Conservation (phyloP, 768 basidiomycete genomes). For the Mycena vulgaris region DNA sequence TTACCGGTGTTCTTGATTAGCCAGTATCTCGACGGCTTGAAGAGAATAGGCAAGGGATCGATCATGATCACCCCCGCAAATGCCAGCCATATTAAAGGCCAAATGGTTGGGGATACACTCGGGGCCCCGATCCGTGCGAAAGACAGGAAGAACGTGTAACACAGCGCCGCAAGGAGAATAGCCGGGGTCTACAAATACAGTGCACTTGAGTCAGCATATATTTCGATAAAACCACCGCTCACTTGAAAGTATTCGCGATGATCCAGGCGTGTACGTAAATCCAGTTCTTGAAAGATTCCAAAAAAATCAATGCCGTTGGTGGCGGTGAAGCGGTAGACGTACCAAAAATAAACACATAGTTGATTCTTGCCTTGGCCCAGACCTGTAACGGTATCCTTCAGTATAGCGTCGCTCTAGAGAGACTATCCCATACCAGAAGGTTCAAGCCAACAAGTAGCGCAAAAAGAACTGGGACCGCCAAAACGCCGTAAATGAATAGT, state of each 20-base stretch:
- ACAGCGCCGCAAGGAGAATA: constrained; percentile 81
- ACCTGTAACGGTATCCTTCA: too few relatives aligned
- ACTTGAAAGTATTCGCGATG: constrained; percentile 81
- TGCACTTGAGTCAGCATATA: background rate
- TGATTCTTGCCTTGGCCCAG: constrained; percentile 82
- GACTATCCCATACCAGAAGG: constrained; percentile 85
- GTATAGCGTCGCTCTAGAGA: too few relatives aligned
- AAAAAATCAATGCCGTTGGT: background rate
- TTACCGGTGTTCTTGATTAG: constrained; percentile 74
- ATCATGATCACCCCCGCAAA: constrained; percentile 72
- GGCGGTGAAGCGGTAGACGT: background rate
- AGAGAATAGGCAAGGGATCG: constrained; percentile 82
- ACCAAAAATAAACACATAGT: constrained; percentile 93
- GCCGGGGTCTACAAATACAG: constrained; percentile 76
- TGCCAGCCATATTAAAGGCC: constrained; percentile 88
- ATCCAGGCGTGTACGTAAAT: constrained; percentile 81
- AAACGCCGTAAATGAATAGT: constrained; percentile 83
- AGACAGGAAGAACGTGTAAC: constrained; percentile 89
- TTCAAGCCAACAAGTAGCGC: constrained; percentile 86
- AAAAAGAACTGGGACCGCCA: constrained; percentile 84
- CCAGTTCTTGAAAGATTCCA: constrained; percentile 69
- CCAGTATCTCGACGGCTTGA: constrained; percentile 85
- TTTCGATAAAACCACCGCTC: constrained; percentile 34
- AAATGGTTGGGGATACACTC: constrained; percentile 74
- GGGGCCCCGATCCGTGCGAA: constrained; percentile 74